Evolutionary conservation across 2,329 filamentous ascomycete genomes (phyloP).

Genomic region (Alternaria novae-zelandiae): DNA sequence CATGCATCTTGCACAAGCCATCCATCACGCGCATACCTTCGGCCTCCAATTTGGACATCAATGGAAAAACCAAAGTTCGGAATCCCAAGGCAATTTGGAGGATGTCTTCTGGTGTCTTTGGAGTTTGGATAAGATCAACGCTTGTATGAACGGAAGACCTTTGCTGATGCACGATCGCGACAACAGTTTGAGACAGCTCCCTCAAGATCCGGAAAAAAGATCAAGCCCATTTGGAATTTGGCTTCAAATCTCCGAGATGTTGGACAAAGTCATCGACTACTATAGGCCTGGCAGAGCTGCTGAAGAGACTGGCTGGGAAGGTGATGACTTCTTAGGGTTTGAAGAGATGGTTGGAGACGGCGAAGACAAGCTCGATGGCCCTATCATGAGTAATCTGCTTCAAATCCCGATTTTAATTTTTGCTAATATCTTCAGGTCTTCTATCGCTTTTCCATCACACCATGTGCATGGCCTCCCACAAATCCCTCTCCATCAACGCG

Average conservation of each 20-base stretch:
- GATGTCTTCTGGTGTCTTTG: conserved; percentile 59
- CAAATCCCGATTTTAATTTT: conserved; percentile 7
- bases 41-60: conserved; percentile 54
- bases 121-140: conserved; percentile 57
- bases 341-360: conserved; percentile 52
- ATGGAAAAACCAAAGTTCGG: conserved; percentile 48
- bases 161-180: conserved; percentile 57
- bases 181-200: conserved; percentile 52
- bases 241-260: conserved; percentile 53
- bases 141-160: conserved; percentile 55
- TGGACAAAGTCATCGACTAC: conserved; percentile 56
- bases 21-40: conserved; percentile 58
- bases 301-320: conserved; percentile 56
- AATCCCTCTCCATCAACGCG: conserved; percentile 53
- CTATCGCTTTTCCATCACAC: conserved; percentile 64
- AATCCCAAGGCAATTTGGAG: conserved; percentile 50
- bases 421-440: conserved; percentile 47
- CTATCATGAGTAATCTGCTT: conserved; percentile 43
- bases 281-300: conserved; percentile 53
- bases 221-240: conserved; percentile 57
- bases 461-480: conserved; percentile 63
- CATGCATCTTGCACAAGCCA: conserved; percentile 56
- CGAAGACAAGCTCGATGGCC: conserved; percentile 46
- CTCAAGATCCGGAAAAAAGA: conserved; percentile 51
- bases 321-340: conserved; percentile 53